These are phyloP conservation scores for Saccharomycopsis schoenii DNA, from an alignment of 805 yeast species.

Conservation along the genomic window DNA sequence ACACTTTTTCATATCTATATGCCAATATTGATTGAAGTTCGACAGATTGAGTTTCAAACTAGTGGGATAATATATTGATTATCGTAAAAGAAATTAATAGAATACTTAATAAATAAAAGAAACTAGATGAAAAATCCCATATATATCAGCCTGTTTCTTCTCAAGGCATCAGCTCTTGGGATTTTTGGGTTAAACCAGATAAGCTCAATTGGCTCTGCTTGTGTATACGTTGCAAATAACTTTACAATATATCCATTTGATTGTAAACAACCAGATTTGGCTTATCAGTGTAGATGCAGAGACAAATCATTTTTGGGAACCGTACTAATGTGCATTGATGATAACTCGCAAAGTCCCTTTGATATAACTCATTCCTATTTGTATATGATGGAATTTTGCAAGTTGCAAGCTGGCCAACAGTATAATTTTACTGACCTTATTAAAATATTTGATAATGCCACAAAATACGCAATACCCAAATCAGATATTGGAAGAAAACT, in stretches of 20 bases:
- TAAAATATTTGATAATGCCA: conserved; percentile 24
- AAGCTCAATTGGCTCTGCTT: conserved; percentile 27
- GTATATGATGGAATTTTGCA: conserved; percentile 28
- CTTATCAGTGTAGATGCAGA: conserved; percentile 28
- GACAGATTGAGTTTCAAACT: no score
- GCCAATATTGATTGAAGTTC: no score
- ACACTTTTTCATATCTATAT: no score
- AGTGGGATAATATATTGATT: no score
- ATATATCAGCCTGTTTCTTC: background rate
- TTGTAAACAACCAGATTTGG: conserved; percentile 27
- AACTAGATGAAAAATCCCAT: background rate
- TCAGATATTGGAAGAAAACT: conserved; percentile 13
- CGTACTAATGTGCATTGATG: conserved; percentile 28
- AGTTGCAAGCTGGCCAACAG: conserved; percentile 25
- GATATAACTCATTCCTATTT: conserved; percentile 25
- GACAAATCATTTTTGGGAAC: conserved; percentile 29
- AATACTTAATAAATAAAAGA: no score
- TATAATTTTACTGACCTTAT: conserved; percentile 25
- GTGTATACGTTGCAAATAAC: conserved; percentile 28
- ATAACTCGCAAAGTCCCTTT: conserved; percentile 22
- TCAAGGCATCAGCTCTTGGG: background rate
- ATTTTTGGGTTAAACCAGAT: conserved; percentile 4
- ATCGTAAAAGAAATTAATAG: no score
- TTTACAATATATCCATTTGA: conserved; percentile 27
- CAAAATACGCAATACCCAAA: conserved; percentile 20